These are phyloP conservation scores for Boletus pseudo-olivaceus DNA, from an alignment of 768 basidiomycete genomes.

Conservation along the genomic window DNA sequence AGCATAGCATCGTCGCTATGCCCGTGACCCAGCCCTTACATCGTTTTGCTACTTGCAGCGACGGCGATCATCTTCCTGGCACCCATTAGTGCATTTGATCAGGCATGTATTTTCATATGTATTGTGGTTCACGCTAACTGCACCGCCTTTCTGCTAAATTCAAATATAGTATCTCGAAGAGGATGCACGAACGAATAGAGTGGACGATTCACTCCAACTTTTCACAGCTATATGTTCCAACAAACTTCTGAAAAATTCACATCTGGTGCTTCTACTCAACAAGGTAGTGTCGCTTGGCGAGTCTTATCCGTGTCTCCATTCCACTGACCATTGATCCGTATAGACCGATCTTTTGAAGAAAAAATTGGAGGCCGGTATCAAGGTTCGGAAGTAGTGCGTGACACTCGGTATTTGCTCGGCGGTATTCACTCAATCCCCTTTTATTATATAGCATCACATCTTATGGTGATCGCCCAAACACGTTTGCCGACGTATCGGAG, in stretches of 20 bases:
- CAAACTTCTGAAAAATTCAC: constrained; percentile 65
- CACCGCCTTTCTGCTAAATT: constrained; percentile 11
- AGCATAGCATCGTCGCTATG: constrained; percentile 18
- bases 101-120: constrained; percentile 42
- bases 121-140: neutral
- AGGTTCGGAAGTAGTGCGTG: constrained; percentile 74
- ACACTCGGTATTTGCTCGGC: neutral
- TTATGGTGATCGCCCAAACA: constrained; percentile 69
- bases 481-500: constrained; percentile 63
- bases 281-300: constrained; percentile 48
- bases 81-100: constrained; percentile 84
- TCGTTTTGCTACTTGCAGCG: constrained; percentile 38
- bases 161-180: constrained; percentile 69
- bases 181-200: constrained; percentile 72
- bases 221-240: constrained; percentile 76
- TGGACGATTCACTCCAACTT: constrained; percentile 78
- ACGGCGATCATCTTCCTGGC: constrained; percentile 85
- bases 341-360: constrained; percentile 70
- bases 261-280: constrained; percentile 74
- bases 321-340: constrained; percentile 8
- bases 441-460: constrained; percentile 60
- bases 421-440: neutral
- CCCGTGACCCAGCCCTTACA: constrained; percentile 9
- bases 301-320: neutral
- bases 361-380: constrained; percentile 65